Conservation (phyloP, 805 yeast genomes). For the Starmerella sirachaensis region DNA sequence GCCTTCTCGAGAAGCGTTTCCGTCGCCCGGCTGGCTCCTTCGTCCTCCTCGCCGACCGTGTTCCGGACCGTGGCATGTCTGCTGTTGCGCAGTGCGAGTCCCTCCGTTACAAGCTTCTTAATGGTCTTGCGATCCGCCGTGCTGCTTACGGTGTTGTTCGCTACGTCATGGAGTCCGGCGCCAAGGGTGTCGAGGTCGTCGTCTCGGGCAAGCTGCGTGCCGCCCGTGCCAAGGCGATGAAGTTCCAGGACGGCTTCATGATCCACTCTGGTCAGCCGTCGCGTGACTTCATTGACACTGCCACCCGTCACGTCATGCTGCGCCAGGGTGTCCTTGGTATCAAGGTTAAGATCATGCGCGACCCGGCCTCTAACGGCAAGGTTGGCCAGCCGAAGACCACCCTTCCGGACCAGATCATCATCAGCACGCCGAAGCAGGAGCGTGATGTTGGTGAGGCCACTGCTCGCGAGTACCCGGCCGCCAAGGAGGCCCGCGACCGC, state of each 20-base stretch:
- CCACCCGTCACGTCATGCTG: slow-evolving; percentile 98
- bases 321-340: slow-evolving; percentile 99
- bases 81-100: slow-evolving; percentile 99
- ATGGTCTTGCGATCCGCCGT: slow-evolving; percentile 99
- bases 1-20: slow-evolving; percentile 98
- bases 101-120: slow-evolving; percentile 91
- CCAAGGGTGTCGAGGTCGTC: slow-evolving; percentile 99
- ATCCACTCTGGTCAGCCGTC: slow-evolving; percentile 99
- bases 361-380: slow-evolving; percentile 51
- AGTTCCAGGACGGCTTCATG: slow-evolving; percentile 99
- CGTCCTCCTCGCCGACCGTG: slow-evolving; percentile 96
- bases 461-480: slow-evolving; percentile 56
- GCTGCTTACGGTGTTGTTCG: slow-evolving; percentile 99
- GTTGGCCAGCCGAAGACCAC: slow-evolving; percentile 37
- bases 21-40: slow-evolving; percentile 86
- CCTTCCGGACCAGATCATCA: slow-evolving; percentile 89
- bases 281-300: slow-evolving; percentile 94
- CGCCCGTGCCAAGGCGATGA: slow-evolving; percentile 99
- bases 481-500: too few species aligned
- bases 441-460: slow-evolving; percentile 45
- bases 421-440: slow-evolving; percentile 92
- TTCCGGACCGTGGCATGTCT: slow-evolving; percentile 97
- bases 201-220: slow-evolving; percentile 99
- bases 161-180: slow-evolving; percentile 99
- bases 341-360: slow-evolving; percentile 99